Conservation (phyloP, 345 rosid genomes). For the Pseudoturritis turrita region DNA sequence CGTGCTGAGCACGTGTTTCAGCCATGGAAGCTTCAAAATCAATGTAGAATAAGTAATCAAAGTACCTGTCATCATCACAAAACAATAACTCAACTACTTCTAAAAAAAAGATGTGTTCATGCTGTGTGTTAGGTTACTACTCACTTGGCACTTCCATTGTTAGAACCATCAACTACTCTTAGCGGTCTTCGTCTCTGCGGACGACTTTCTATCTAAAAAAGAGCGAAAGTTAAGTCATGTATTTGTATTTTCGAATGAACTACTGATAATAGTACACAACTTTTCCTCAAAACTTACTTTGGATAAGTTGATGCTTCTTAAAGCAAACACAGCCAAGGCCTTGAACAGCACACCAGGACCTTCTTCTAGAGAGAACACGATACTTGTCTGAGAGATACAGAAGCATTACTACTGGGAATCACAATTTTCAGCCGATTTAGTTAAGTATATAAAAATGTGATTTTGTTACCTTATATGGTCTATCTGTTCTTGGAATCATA, state of each 20-base stretch:
- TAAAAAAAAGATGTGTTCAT: neutral
- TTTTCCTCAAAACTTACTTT: slow-evolving; percentile 41
- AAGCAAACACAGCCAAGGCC: slow-evolving; percentile 87
- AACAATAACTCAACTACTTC: slow-evolving; percentile 15
- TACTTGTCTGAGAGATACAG: slow-evolving; percentile 66
- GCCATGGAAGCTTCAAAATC: slow-evolving; percentile 99
- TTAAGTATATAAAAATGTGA: neutral
- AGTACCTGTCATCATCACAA: slow-evolving; percentile 54
- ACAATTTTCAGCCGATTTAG: neutral
- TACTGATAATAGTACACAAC: neutral
- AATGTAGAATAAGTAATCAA: slow-evolving; percentile 83
- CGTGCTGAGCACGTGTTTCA: slow-evolving; percentile 70
- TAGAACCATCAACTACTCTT: slow-evolving; percentile 77
- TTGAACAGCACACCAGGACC: slow-evolving; percentile 90
- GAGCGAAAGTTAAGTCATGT: neutral
- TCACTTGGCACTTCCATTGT: slow-evolving; percentile 78
- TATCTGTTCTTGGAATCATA: slow-evolving; percentile 62
- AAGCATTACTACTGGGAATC: neutral
- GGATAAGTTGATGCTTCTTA: slow-evolving; percentile 76
- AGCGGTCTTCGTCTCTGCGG: slow-evolving; percentile 71
- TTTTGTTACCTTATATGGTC: slow-evolving; percentile 60
- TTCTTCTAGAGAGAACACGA: slow-evolving; percentile 91
- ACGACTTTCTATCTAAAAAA: slow-evolving; percentile 82
- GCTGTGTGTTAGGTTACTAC: slow-evolving; percentile 16
- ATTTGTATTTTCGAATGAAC: neutral